Evolutionary conservation across 139 green algal genomes (phyloP).

Genomic region (Pleodorina starrii): DNA sequence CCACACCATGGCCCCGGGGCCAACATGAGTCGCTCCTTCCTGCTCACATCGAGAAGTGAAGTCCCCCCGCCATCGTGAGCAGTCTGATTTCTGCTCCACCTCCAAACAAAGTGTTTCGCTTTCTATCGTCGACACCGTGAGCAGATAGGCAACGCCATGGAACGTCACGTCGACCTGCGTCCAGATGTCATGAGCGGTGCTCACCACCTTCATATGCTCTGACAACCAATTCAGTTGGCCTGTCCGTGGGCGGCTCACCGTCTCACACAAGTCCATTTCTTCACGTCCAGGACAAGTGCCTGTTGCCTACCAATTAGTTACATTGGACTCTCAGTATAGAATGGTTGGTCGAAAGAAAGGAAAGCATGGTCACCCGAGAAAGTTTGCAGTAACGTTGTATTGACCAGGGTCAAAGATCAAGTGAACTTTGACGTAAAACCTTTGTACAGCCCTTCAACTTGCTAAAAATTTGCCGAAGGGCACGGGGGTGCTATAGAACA

Average conservation of each 20-base stretch:
- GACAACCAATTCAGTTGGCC: not conserved
- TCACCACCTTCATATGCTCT: too few species aligned
- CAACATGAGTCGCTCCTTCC: too few species aligned
- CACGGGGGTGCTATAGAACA: too few species aligned
- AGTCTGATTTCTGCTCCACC: conserved; percentile 77
- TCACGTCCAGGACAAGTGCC: not conserved
- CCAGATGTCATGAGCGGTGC: not conserved
- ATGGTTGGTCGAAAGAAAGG: not conserved
- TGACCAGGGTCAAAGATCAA: too few species aligned
- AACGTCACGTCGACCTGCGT: conserved; percentile 68
- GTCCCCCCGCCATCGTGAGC: conserved; percentile 76
- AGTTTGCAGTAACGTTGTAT: not conserved
- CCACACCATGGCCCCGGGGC: too few species aligned
- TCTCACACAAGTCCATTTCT: conserved; percentile 30
- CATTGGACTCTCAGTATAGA: not conserved
- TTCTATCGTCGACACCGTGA: conserved; percentile 61
- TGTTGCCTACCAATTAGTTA: not conserved
- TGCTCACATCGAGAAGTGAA: conserved; percentile 81
- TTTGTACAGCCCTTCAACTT: too few species aligned
- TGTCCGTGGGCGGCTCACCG: not conserved
- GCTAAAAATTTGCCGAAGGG: too few species aligned
- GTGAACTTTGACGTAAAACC: too few species aligned
- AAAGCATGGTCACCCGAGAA: not conserved
- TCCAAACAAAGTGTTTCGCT: conserved; percentile 76
- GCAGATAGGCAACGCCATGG: conserved; percentile 65